Base-by-base conservation (phyloP, 768 basidiomycete genomes). In the Phylloporus sp. region DNA sequence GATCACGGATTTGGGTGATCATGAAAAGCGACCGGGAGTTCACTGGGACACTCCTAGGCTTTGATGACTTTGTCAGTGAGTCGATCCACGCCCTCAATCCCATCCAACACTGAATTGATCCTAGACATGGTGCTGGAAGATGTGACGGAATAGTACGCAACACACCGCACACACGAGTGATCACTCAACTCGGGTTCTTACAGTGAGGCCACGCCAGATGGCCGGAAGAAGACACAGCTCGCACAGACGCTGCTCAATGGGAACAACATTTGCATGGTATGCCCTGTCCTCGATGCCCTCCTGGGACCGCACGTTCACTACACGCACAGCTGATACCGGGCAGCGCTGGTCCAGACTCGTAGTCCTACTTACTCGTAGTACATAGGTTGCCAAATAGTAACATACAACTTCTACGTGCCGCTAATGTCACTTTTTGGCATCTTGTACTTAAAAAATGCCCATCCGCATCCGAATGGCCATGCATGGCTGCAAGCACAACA, bases 31-130 rank as follows among this genome's bases (percentile, higher is more conserved):
- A 99, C 55, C 86, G 93, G 41, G 95, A 99, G 73, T 99, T 97
- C 72, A 91, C 89, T 22, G 95, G 95, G 11, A 97, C 85, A 3
- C 76, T 99, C 36, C 78, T 95, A 29, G 95, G 95, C 2, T 99
- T 99, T 62, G 95, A 99, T 68, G 95, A 99, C 72, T 99, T 95
- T 70, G 95, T 99, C 70, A 99, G 95, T 97, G 69, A 80, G 95
- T 95, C 8, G 16, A 16, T 44, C 45, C 43, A 15, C 8, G 26
- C 23, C 24, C 16, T 38, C 26, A 4, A 34, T 44, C 48, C 20
- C 16, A 32, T 34, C 52, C 40, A 50, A 55, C 23, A 3, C 40
- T 35, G 22, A 38, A 24, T 38, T 27, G 12, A 28, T 24, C 9
- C 32, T 47, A 93, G 91, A 93, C 66, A 91, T 95, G 87, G 92